Percentiles rank a stretch among this genome's conserved stretches.
phyloP scores from a whole-genome alignment of 1,139 yeast species.

The Lipomyces yarrowii region DNA sequence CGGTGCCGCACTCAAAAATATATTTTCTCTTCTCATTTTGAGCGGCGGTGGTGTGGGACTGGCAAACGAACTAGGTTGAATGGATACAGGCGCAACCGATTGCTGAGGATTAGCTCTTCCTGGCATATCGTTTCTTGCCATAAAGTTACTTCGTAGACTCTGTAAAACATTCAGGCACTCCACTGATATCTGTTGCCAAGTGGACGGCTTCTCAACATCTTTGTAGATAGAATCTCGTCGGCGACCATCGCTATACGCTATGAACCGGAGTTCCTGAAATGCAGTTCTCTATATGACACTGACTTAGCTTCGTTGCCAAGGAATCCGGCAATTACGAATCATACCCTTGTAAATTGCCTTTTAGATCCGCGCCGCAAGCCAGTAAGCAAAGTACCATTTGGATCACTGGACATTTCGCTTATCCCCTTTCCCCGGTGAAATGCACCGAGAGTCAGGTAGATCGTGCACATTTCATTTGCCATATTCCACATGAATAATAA shows the following conservation, averaged over 20 bases:
- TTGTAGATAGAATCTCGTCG: slow-evolving; percentile 43
- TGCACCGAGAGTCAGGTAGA: slow-evolving; percentile 83
- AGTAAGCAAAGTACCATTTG: slow-evolving; percentile 69
- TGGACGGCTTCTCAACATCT: slow-evolving; percentile 41
- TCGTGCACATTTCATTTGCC: slow-evolving; percentile 63
- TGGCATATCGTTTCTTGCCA: slow-evolving; percentile 17
- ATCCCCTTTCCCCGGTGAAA: slow-evolving; percentile 71
- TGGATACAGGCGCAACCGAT: slow-evolving; percentile 3
- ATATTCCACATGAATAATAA: slow-evolving; percentile 60
- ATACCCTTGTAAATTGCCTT: slow-evolving; percentile 53
- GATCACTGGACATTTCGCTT: slow-evolving; percentile 68
- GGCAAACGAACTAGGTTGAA: slow-evolving; percentile 6
- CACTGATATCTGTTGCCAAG: slow-evolving; percentile 33
- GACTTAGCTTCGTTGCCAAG: neutral
- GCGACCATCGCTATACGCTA: slow-evolving; percentile 39
- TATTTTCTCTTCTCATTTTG: slow-evolving; percentile 19
- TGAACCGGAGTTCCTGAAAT: slow-evolving; percentile 44
- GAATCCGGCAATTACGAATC: neutral
- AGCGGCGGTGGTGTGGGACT: slow-evolving; percentile 18
- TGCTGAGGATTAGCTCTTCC: neutral
- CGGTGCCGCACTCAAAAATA: slow-evolving; percentile 8
- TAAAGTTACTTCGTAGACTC: slow-evolving; percentile 19
- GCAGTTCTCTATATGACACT: slow-evolving; percentile 39
- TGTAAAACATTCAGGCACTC: slow-evolving; percentile 30
- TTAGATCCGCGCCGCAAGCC: slow-evolving; percentile 61